Evolutionary conservation across 2,329 filamentous ascomycete species (phyloP), one percentile per base, ranked within the genome.

Genomic region (Pseudocercospora fijiensis): DNA sequence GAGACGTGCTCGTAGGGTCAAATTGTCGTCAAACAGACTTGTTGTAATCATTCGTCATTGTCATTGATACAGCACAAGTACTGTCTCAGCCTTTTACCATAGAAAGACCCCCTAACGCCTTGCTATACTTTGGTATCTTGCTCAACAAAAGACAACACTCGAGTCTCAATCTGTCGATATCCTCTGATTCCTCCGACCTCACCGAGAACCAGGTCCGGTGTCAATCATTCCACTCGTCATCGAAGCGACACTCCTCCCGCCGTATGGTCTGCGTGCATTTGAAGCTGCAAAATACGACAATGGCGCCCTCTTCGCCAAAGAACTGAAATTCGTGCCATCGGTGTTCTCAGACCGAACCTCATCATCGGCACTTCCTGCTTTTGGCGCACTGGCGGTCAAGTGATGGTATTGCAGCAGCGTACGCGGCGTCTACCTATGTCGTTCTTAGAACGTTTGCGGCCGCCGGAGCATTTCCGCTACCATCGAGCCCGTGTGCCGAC

Each of bases 371-470:
- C 28, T 56, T 10, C 30, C 53, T 22, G 8, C 7, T 4, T 41
- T 28, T 22, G 53, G 16, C 27, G 30, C 3, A 10, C 53, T 41
- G 16, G 27, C 8, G 11, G n/a, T 33, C 53, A 56, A 18, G 22
- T 41, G 27, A 37, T 37, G 28, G 22, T 33, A 37, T 16, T 27
- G 57, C 37, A 47, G 57, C n/a, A 20, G 57, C 33, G 13, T 58
- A 10, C 41, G 27, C 22, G 57, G 43, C 57, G 57, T 49, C 37
- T 58, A 58, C 57, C 57, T 53, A 53, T 53, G 55, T 57, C 33
- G 30, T 20, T 47, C 37, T 30, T 28, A 24, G 11, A 30, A 18
- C n/a, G 13, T 58, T 9, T 13, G 26, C 41, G 57, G 57, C 41
- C 57, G 43, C 57, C 57, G 57, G 57, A 49, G 41, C 37, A 58